phyloP scores from a whole-genome alignment of 208 protist genomes.

The Trypanosoma scelopori region DNA sequence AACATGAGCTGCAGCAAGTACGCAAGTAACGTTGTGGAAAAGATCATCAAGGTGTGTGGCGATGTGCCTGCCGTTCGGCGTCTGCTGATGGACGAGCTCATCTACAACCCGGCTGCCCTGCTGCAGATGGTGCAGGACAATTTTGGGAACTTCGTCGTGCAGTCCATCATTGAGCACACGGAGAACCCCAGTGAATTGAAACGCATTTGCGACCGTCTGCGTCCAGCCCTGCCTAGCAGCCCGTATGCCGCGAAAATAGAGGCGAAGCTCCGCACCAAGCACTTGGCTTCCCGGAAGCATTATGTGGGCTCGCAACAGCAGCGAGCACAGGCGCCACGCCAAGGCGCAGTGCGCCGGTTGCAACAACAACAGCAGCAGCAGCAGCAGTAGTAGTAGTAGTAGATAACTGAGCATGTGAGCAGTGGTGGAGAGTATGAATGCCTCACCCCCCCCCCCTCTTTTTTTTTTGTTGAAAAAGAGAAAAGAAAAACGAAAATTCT shows the following conservation, averaged over 20 bases:
- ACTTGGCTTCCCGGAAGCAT: constrained; percentile 10
- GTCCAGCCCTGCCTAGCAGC: constrained; percentile 46
- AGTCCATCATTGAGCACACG: constrained; percentile 62
- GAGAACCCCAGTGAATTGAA: constrained; percentile 58
- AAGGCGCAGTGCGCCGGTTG: constrained; percentile 15
- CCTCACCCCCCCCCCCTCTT: too few species aligned
- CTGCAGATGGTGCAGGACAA: constrained; percentile 71
- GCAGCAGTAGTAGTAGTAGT: constrained; percentile 14
- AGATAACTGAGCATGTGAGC: neutral
- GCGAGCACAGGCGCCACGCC: constrained; percentile 3
- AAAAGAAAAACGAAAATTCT: too few species aligned
- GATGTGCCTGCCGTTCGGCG: constrained; percentile 60
- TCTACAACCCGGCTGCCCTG: constrained; percentile 75
- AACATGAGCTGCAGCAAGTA: constrained; percentile 85
- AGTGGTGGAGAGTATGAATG: neutral
- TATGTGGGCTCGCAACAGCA: constrained; percentile 8
- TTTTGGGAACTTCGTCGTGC: constrained; percentile 90
- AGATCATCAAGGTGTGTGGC: constrained; percentile 61
- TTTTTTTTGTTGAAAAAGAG: too few species aligned
- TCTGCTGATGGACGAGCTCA: constrained; percentile 79
- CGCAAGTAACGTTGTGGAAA: constrained; percentile 87
- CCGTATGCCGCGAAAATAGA: constrained; percentile 67
- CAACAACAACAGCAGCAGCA: constrained; percentile 19
- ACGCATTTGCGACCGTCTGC: constrained; percentile 67
- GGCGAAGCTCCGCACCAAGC: constrained; percentile 55